These are phyloP conservation scores for Cucumis melo DNA, from an alignment of 306 rosid species.

Conservation along the genomic window DNA sequence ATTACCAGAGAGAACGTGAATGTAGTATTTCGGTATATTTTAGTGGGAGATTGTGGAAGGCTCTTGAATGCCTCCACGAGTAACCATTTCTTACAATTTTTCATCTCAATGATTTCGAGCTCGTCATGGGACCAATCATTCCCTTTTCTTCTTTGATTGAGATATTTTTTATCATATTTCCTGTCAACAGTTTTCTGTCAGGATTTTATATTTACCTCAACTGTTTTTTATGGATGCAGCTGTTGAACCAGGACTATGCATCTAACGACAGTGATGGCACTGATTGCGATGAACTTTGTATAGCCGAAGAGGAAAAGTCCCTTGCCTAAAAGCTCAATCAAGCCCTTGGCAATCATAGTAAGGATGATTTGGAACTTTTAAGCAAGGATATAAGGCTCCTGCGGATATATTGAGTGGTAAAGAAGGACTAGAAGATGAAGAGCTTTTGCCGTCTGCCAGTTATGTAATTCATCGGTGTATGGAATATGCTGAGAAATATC, in stretches of 20 bases:
- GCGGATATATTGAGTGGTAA: constrained; percentile 43
- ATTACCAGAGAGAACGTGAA: neutral
- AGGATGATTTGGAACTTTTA: constrained; percentile 37
- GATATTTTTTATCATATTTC: neutral
- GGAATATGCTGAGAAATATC: constrained; percentile 72
- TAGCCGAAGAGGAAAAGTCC: constrained; percentile 43
- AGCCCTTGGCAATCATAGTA: constrained; percentile 22
- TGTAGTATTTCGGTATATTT: neutral
- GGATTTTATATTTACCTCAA: neutral
- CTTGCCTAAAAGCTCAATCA: constrained; percentile 56
- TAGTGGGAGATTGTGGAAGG: neutral
- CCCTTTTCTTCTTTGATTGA: neutral
- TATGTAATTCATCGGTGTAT: constrained; percentile 54
- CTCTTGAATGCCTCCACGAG: neutral
- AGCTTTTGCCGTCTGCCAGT: constrained; percentile 35
- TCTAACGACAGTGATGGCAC: constrained; percentile 10
- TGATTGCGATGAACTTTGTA: constrained; percentile 15
- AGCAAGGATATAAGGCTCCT: constrained; percentile 50
- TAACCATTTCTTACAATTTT: neutral
- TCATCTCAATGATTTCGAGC: neutral
- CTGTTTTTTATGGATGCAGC: constrained; percentile 24
- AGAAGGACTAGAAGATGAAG: constrained; percentile 19
- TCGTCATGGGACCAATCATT: neutral
- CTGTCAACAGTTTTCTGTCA: neutral
- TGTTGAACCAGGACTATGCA: constrained; percentile 55